A percentile compares a stretch with the other conserved stretches of the same genome.
phyloP scores from a whole-genome alignment of 306 rosid species.

The Citrullus colocynthis region DNA sequence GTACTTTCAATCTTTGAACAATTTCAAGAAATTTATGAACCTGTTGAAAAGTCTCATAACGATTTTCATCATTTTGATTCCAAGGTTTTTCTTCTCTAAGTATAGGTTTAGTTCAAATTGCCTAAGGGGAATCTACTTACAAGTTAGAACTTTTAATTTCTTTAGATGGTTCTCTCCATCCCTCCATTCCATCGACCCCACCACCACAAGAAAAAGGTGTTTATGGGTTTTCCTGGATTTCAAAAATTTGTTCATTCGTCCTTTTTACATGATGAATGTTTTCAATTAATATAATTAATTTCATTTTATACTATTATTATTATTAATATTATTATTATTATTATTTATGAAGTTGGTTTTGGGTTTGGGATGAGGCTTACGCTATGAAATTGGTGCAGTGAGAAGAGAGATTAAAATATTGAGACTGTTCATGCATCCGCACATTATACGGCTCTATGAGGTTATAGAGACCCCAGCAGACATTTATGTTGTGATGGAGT shows the following conservation, averaged over 20 bases:
- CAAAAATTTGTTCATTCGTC: background rate
- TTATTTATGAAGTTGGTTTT: background rate
- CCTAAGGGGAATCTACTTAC: background rate
- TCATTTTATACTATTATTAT: no score
- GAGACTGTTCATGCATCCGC: slow-evolving; percentile 94
- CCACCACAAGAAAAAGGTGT: background rate
- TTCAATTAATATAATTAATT: no score
- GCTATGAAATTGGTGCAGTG: slow-evolving; percentile 42
- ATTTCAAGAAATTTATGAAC: background rate
- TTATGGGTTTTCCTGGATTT: background rate
- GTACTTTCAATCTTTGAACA: background rate
- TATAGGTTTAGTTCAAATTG: background rate
- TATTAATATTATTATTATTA: no score
- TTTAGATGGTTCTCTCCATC: background rate
- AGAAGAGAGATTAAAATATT: slow-evolving; percentile 85
- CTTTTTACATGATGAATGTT: background rate
- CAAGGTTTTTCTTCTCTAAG: background rate
- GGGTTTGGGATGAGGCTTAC: background rate
- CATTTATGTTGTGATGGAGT: slow-evolving; percentile 87
- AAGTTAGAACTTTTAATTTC: background rate
- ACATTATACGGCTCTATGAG: slow-evolving; percentile 83
- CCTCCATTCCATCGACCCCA: background rate
- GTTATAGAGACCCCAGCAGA: slow-evolving; percentile 74
- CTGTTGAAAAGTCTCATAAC: background rate
- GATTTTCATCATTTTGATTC: background rate